Evolutionary conservation across 805 yeast species (phyloP).

Genomic region (Aciculoconidium aculeatum): DNA sequence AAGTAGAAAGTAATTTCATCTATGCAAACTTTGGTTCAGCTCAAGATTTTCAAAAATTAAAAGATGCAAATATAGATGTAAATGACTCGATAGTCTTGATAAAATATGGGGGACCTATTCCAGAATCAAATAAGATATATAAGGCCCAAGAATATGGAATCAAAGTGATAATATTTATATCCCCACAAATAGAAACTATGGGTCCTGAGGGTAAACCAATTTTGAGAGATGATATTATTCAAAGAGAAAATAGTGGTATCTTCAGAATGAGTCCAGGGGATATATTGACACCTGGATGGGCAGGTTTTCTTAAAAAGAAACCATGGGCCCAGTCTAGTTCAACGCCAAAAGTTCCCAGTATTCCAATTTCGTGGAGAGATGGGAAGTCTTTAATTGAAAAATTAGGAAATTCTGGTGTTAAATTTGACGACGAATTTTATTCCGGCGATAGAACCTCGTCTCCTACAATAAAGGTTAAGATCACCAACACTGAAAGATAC

Average conservation of each 20-base stretch:
- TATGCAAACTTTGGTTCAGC: constrained; percentile 65
- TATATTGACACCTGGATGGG: constrained; percentile 73
- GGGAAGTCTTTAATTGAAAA: constrained; percentile 35
- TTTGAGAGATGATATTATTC: constrained; percentile 37
- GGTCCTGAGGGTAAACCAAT: constrained; percentile 5
- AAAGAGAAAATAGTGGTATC: constrained; percentile 51
- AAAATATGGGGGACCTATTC: constrained; percentile 45
- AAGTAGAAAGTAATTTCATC: constrained; percentile 45
- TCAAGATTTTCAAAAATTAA: constrained; percentile 45
- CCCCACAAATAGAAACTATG: constrained; percentile 18
- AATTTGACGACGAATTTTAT: constrained; percentile 21
- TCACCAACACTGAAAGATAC: constrained; percentile 38
- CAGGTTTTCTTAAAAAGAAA: constrained; percentile 32
- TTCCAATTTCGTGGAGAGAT: constrained; percentile 75
- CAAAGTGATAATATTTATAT: constrained; percentile 62
- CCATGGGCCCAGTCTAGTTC: constrained; percentile 43
- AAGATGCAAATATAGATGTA: constrained; percentile 30
- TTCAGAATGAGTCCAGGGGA: constrained; percentile 70
- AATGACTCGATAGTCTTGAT: constrained; percentile 52
- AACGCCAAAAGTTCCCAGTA: constrained; percentile 67
- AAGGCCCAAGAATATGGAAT: constrained; percentile 56
- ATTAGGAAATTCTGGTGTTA: constrained; percentile 18
- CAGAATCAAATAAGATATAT: constrained; percentile 32
- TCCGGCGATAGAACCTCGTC: constrained; percentile 20
- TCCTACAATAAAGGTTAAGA: constrained; percentile 16